Conservation (phyloP, 257 asterid species). For the Buddleja alternifolia region DNA sequence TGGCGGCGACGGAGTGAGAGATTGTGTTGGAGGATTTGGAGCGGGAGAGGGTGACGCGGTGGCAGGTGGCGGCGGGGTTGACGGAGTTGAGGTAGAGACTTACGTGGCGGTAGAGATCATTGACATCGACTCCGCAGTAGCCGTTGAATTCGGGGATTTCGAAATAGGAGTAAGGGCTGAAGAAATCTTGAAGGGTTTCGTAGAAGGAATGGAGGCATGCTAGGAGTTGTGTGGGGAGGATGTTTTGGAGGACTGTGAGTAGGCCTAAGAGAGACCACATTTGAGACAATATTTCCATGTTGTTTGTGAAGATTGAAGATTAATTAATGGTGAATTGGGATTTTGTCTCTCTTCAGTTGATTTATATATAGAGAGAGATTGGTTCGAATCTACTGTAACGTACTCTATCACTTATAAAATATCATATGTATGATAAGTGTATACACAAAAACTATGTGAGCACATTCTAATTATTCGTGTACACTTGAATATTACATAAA, state of each 20-base stretch:
- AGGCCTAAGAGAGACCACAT: slow-evolving; percentile 61
- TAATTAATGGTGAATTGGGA: neutral
- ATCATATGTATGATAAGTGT: no score
- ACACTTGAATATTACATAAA: no score
- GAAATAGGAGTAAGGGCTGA: slow-evolving; percentile 51
- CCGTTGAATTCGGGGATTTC: slow-evolving; percentile 62
- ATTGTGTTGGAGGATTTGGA: slow-evolving; percentile 47
- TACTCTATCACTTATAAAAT: no score
- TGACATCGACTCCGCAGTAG: slow-evolving; percentile 55
- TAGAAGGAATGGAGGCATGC: slow-evolving; percentile 41
- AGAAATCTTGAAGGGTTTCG: slow-evolving; percentile 51
- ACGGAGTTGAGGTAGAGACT: slow-evolving; percentile 52
- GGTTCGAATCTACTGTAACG: no score
- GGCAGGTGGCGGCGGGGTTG: slow-evolving; percentile 49
- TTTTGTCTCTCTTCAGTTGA: no score
- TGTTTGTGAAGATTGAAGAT: neutral
- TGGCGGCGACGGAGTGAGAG: slow-evolving; percentile 55
- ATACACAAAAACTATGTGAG: no score
- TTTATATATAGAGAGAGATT: neutral
- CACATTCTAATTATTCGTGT: no score
- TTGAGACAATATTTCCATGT: slow-evolving; percentile 55
- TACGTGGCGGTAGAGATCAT: slow-evolving; percentile 63
- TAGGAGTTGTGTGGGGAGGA: slow-evolving; percentile 51
- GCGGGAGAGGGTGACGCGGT: slow-evolving; percentile 57
- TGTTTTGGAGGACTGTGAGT: slow-evolving; percentile 49